Percentiles rank a stretch among this genome's conserved stretches.
Conservation (phyloP, 2,329 filamentous ascomycete species). For the Lasiodiplodia hormozganensis region DNA sequence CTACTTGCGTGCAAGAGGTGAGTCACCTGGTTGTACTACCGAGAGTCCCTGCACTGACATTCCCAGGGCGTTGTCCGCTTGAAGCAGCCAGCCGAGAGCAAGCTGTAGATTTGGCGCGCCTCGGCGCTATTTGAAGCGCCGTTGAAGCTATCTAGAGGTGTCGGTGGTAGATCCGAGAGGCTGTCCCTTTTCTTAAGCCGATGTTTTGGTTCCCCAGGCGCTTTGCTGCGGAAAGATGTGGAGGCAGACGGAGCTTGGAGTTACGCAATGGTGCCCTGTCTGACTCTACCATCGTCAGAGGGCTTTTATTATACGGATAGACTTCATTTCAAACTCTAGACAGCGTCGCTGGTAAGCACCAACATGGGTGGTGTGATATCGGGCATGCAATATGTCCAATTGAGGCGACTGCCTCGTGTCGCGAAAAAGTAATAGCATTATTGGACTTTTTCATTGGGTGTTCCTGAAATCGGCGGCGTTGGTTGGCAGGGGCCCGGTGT, state of each 20-base stretch:
- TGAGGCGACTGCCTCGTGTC: neutral
- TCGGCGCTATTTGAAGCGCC: conserved; percentile 19
- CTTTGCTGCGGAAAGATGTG: conserved; percentile 19
- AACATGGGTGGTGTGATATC: neutral
- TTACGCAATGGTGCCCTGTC: neutral
- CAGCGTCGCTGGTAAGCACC: too few relatives aligned
- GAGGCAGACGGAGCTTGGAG: conserved; percentile 4
- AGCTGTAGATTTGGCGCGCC: conserved; percentile 30
- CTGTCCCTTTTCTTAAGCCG: conserved; percentile 1
- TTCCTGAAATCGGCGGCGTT: neutral
- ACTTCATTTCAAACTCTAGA: neutral
- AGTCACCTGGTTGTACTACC: conserved; percentile 27
- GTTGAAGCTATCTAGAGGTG: neutral
- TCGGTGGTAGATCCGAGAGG: neutral
- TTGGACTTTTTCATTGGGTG: neutral
- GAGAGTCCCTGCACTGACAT: conserved; percentile 33
- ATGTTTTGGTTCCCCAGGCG: conserved; percentile 3
- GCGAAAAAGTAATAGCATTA: neutral
- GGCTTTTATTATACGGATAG: conserved; percentile 6
- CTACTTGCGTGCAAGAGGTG: conserved; percentile 81
- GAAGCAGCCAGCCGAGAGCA: conserved; percentile 44
- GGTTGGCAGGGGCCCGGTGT: neutral
- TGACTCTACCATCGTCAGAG: neutral
- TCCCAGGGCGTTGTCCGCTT: conserved; percentile 60
- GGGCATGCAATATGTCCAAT: conserved; percentile 2